These are phyloP conservation scores for Brassica nigra DNA, from an alignment of 345 rosid genomes.

Conservation along the genomic window DNA sequence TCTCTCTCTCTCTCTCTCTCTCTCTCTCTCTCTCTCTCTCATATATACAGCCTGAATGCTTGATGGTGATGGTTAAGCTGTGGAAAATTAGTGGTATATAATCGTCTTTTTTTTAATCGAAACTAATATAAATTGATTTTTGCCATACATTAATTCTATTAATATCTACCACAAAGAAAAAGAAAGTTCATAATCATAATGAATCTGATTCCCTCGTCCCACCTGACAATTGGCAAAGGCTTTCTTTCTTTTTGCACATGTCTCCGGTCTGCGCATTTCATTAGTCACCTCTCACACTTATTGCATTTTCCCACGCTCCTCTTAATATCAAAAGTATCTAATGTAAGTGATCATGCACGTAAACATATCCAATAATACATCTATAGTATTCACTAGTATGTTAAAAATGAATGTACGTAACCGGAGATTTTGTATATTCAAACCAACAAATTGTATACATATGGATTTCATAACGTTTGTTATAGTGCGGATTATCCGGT, in stretches of 20 bases:
- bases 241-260: conserved; percentile 28
- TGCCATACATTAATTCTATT: neutral
- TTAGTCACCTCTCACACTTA: conserved; percentile 25
- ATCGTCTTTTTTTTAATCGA: neutral
- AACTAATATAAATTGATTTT: neutral
- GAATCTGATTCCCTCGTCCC: conserved; percentile 36
- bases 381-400: neutral
- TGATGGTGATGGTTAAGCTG: no score
- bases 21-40: neutral
- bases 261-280: conserved; percentile 27
- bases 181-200: neutral
- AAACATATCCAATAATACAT: neutral
- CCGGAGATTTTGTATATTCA: neutral
- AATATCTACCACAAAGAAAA: neutral
- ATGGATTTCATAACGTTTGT: neutral
- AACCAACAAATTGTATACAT: neutral
- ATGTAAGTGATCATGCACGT: neutral
- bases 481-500: neutral
- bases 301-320: neutral
- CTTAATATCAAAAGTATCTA: neutral
- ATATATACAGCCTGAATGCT: no score
- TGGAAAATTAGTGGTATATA: no score
- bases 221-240: conserved; percentile 37
- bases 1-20: no score
- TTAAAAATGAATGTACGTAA: neutral